phyloP scores from a whole-genome alignment of 139 green algal genomes.

The Tetraselmis chui region DNA sequence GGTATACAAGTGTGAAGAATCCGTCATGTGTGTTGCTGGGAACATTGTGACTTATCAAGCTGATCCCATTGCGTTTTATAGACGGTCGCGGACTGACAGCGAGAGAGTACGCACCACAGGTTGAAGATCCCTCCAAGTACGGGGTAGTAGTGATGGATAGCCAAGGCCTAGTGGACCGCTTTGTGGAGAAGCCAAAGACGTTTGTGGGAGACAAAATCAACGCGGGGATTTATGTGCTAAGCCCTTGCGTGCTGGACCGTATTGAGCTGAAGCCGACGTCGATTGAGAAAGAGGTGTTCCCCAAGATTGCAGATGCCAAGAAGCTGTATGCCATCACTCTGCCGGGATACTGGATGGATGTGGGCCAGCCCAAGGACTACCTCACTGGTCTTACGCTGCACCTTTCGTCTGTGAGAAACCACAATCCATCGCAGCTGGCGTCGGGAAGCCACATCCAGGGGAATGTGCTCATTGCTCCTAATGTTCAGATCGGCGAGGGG shows the following conservation, averaged over 20 bases:
- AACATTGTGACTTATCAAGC: too few relatives aligned
- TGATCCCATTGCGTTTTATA: too few relatives aligned
- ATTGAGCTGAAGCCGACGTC: conserved; percentile 89
- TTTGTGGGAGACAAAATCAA: conserved; percentile 99
- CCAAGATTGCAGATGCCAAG: conserved; percentile 75
- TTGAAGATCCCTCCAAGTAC: conserved; percentile 94
- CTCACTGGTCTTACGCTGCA: conserved; percentile 79
- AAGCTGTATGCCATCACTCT: conserved; percentile 84
- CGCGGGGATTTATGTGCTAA: conserved; percentile 91
- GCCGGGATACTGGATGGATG: conserved; percentile 97
- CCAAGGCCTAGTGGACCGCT: conserved; percentile 73
- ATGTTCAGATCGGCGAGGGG: conserved; percentile 69
- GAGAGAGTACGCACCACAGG: too few relatives aligned
- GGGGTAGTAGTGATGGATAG: conserved; percentile 92
- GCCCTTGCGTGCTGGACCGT: conserved; percentile 74
- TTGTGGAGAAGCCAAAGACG: conserved; percentile 91
- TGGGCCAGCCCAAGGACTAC: conserved; percentile 95
- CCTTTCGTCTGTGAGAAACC: conserved; percentile 64
- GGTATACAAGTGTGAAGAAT: background rate
- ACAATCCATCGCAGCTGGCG: conserved; percentile 42
- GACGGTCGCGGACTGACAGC: too few relatives aligned
- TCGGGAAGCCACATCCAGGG: conserved; percentile 39
- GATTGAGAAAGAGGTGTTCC: conserved; percentile 96
- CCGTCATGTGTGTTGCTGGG: background rate
- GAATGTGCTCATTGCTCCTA: conserved; percentile 75